Conservation (phyloP, 345 rosid species). For the Salix brachista region DNA sequence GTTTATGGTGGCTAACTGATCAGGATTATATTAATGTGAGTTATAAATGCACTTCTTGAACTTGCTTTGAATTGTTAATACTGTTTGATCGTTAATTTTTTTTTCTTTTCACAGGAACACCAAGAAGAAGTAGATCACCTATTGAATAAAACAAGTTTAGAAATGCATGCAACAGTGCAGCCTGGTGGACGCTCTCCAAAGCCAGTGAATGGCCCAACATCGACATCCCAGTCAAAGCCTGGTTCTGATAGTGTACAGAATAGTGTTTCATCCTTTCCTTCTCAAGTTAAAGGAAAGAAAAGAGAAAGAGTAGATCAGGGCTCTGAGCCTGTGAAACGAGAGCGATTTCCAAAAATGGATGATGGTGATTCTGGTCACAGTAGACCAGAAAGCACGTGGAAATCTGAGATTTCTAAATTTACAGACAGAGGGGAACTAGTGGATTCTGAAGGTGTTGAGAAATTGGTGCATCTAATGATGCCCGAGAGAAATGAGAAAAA, state of each 20-base stretch:
- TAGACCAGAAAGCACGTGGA: constrained; percentile 54
- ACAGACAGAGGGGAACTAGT: constrained; percentile 77
- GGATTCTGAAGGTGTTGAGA: constrained; percentile 76
- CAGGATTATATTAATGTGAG: constrained; percentile 82
- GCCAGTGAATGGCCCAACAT: constrained; percentile 67
- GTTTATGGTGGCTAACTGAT: constrained; percentile 97
- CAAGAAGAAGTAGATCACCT: constrained; percentile 78
- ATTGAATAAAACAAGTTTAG: constrained; percentile 53
- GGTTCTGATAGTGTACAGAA: constrained; percentile 65
- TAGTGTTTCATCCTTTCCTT: constrained; percentile 45
- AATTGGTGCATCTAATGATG: constrained; percentile 68
- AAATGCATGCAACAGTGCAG: constrained; percentile 79
- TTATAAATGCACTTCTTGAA: constrained; percentile 1
- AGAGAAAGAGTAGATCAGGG: constrained; percentile 82
- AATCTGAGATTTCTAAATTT: constrained; percentile 62
- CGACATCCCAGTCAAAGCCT: constrained; percentile 65
- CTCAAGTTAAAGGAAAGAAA: constrained; percentile 84
- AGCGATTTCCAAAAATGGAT: constrained; percentile 50
- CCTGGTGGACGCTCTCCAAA: constrained; percentile 82
- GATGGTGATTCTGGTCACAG: constrained; percentile 53
- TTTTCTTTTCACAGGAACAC: constrained; percentile 32
- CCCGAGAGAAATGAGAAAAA: constrained; percentile 66
- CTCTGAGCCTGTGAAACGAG: constrained; percentile 65
- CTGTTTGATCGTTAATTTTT: neutral
- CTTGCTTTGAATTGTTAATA: neutral